Evolutionary conservation across 371 early-diverging fungal genomes (phyloP), one percentile per base, ranked within the genome.

Genomic region (Mucor irregularis): DNA sequence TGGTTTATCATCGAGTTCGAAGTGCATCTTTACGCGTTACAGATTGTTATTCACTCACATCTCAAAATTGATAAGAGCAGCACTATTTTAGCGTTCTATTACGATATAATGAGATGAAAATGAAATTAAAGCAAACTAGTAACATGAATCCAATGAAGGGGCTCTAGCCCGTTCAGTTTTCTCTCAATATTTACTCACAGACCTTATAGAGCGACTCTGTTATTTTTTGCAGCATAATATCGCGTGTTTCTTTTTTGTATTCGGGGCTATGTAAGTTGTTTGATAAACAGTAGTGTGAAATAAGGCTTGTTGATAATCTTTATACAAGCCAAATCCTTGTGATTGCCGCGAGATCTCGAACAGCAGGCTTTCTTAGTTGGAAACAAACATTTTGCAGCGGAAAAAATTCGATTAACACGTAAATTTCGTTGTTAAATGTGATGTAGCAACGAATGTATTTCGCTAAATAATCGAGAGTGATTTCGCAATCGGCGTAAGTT

Each of bases 401-500:
- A n/a, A 34, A 39, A 21, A 21, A 17, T 8, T 8, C n/a, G 6
- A 9, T 21, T 39, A 22, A 39, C 21, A 39, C 40, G 40, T 39
- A 21, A 10, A 21, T 19, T 38, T 34, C 11, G 8, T 19, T 39
- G 4, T 25, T 43, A 10, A 14, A 43, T 14, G 5, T 17, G 19
- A 24, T 25, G 6, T 26, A 43, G 14, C 28, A 28, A 28, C 16
- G 16, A 16, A 28, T 45, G 28, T 25, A 6, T 39, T 9, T 35
- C 0, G 14, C 5, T 45, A 26, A 26, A 30, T 31, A 40, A 40
- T 28, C 25, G 17, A 38, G 26, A 21, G n/a, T 25, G 37, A 24
- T 16, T 11, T 25, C 2, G 3, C 13, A 30, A 38, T 48, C 56
- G 56, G 56, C 48, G 39, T 47, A 47, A 47, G 39, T 48, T 47